These are phyloP conservation scores for Chiua virens DNA, from an alignment of 768 basidiomycete genomes.

Conservation along the genomic window DNA sequence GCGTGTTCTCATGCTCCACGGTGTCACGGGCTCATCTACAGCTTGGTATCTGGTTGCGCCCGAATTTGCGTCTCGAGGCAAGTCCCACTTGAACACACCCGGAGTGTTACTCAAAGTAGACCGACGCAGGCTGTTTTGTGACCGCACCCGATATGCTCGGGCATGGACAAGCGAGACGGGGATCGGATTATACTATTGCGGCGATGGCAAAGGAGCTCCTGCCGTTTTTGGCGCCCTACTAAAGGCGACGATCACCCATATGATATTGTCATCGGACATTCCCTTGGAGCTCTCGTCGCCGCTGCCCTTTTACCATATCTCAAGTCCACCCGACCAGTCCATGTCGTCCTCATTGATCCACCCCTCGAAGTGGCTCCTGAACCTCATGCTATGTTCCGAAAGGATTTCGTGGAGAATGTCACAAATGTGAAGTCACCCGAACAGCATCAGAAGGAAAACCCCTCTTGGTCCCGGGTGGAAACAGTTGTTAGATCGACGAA, in stretches of 20 bases:
- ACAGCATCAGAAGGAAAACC: background rate
- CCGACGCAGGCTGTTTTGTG: constrained; percentile 23
- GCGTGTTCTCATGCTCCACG: constrained; percentile 21
- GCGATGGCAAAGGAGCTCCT: constrained; percentile 11
- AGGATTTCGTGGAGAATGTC: background rate
- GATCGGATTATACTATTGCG: constrained; percentile 14
- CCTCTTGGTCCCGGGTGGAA: background rate
- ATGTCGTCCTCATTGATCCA: constrained; percentile 21
- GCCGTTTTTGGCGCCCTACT: constrained; percentile 5
- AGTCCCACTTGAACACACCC: background rate
- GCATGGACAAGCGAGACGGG: constrained; percentile 12
- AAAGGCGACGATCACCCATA: background rate
- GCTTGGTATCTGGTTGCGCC: constrained; percentile 16
- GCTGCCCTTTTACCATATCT: constrained; percentile 15
- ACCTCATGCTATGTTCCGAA: background rate
- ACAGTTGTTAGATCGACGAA: background rate
- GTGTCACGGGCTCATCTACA: constrained; percentile 12
- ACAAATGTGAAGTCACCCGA: background rate
- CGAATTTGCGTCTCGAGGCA: constrained; percentile 17
- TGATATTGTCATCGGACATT: constrained; percentile 18
- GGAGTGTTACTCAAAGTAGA: too few relatives aligned
- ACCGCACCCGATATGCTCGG: constrained; percentile 25
- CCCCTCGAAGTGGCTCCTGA: constrained; percentile 5
- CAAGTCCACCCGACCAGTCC: constrained; percentile 1
- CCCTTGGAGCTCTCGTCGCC: constrained; percentile 19